Conservation (phyloP, 2,329 filamentous ascomycete genomes). For the Dryadomyces quercivorus region DNA sequence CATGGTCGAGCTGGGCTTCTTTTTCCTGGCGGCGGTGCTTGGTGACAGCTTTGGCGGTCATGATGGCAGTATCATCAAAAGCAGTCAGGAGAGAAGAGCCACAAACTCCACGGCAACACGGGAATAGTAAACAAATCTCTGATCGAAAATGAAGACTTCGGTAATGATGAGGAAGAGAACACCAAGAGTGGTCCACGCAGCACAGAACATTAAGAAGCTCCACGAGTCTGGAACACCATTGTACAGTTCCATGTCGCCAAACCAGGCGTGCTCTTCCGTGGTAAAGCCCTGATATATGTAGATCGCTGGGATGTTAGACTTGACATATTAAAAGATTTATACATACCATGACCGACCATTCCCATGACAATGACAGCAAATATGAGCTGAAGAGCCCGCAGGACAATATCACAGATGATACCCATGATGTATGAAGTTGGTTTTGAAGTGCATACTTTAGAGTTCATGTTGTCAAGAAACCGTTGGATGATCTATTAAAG, state of each 20-base stretch:
- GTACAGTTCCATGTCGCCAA: not conserved
- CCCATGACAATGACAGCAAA: conserved; percentile 1
- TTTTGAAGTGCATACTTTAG: not conserved
- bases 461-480: too few species aligned
- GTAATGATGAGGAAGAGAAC: not conserved
- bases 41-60: not conserved
- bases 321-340: not conserved
- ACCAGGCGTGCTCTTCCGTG: not conserved
- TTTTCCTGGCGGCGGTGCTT: not conserved
- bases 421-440: not conserved
- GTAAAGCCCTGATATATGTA: not conserved
- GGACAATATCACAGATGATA: not conserved
- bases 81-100: conserved; percentile 2
- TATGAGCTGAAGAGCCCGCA: not conserved
- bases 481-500: too few species aligned
- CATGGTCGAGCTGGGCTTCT: too few species aligned
- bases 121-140: not conserved
- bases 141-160: not conserved
- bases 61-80: not conserved
- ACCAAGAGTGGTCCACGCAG: not conserved
- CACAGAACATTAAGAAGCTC: conserved; percentile 4
- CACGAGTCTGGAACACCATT: conserved; percentile 1
- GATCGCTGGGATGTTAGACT: conserved; percentile 8
- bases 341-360: not conserved
- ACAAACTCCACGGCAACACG: not conserved